These are phyloP conservation scores for Saksenaea oblongispora DNA, from an alignment of 371 early-diverging fungal genomes.

Conservation along the genomic window DNA sequence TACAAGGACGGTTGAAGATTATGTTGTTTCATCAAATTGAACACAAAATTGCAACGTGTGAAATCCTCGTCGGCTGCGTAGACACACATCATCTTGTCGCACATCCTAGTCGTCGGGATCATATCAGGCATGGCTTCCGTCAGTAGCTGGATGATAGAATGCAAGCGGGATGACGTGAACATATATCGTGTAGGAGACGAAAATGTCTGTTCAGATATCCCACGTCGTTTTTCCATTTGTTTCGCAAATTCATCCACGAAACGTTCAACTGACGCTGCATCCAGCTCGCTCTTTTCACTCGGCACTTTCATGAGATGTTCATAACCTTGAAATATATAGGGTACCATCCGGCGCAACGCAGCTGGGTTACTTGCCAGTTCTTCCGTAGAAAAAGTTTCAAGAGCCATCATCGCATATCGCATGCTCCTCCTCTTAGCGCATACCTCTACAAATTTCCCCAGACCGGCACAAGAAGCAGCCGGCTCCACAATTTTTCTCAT, in stretches of 20 bases:
- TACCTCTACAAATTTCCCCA: neutral
- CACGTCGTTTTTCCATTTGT: neutral
- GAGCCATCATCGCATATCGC: neutral
- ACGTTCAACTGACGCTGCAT: neutral
- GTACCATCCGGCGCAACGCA: neutral
- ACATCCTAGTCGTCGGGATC: constrained; percentile 10
- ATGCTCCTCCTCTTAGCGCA: neutral
- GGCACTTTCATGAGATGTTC: neutral
- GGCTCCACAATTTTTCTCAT: neutral
- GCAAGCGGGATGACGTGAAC: constrained; percentile 10
- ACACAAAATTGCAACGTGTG: neutral
- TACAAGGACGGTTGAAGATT: constrained; percentile 11
- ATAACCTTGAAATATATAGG: neutral
- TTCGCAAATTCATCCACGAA: constrained; percentile 12
- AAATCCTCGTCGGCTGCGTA: constrained; percentile 6
- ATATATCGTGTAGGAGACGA: neutral
- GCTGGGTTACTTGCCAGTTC: neutral
- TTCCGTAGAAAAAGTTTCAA: neutral
- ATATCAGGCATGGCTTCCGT: neutral
- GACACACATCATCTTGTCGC: constrained; percentile 8
- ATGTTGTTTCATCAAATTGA: constrained; percentile 10
- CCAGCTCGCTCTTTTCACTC: neutral
- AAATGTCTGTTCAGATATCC: neutral
- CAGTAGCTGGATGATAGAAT: constrained; percentile 6
- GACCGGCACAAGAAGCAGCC: neutral